phyloP scores from a whole-genome alignment of 2,329 filamentous ascomycete species.

The Penicillium sclerotigenum region DNA sequence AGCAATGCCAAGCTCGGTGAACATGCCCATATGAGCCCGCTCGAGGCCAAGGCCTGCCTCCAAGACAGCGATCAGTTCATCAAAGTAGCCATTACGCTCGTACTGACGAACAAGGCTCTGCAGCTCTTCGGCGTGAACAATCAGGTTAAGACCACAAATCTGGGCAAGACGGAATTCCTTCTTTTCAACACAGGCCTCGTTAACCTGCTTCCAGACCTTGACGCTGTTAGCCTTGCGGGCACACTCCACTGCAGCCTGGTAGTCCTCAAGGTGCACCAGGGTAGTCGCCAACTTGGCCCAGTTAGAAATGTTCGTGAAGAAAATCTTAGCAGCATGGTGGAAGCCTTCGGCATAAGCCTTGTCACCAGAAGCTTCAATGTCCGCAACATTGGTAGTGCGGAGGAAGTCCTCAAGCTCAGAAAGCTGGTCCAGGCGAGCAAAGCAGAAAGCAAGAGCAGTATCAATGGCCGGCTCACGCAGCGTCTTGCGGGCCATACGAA shows the following conservation, averaged over 20 bases:
- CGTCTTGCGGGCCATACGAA: slow-evolving; percentile 96
- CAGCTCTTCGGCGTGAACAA: slow-evolving; percentile 94
- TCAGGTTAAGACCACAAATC: slow-evolving; percentile 97
- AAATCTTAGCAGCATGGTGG: slow-evolving; percentile 97
- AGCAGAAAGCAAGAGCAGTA: slow-evolving; percentile 90
- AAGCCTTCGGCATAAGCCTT: slow-evolving; percentile 94
- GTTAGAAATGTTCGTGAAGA: slow-evolving; percentile 97
- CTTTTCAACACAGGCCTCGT: slow-evolving; percentile 92
- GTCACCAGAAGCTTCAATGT: slow-evolving; percentile 95
- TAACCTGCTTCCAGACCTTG: slow-evolving; percentile 99
- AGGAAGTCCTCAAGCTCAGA: slow-evolving; percentile 95
- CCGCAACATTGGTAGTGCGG: slow-evolving; percentile 86
- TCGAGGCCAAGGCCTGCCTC: slow-evolving; percentile 94
- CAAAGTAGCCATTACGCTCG: slow-evolving; percentile 95
- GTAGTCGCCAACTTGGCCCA: slow-evolving; percentile 99
- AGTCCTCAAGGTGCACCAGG: slow-evolving; percentile 92
- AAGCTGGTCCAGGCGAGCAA: slow-evolving; percentile 85
- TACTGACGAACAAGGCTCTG: slow-evolving; percentile 93
- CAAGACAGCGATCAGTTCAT: slow-evolving; percentile 90
- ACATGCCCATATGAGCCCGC: slow-evolving; percentile 93
- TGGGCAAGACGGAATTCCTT: slow-evolving; percentile 98
- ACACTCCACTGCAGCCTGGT: slow-evolving; percentile 95
- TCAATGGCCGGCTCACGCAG: slow-evolving; percentile 90
- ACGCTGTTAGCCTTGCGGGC: slow-evolving; percentile 98
- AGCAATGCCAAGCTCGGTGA: slow-evolving; percentile 88